Conservation (phyloP, 768 basidiomycete species). For the Leccinellum luteum region DNA sequence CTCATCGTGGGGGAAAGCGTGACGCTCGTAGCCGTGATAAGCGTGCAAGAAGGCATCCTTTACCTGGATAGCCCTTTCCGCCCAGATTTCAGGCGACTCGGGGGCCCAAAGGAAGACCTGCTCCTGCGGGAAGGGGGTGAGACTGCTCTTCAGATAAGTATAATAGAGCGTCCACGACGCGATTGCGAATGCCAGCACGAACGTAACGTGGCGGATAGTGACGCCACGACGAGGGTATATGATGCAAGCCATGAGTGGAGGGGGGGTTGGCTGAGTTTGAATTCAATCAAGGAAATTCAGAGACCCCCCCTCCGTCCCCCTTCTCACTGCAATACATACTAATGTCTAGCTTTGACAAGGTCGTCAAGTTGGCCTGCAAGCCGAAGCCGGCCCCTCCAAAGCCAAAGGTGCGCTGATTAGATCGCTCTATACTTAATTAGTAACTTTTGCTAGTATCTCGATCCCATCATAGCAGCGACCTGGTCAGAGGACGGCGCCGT, state of each 20-base stretch:
- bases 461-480: conserved; percentile 95
- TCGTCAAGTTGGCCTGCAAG: conserved; percentile 95
- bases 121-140: conserved; percentile 9
- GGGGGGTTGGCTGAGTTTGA: conserved; percentile 26
- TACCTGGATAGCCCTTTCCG: conserved; percentile 51
- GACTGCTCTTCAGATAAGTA: neutral
- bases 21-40: conserved; percentile 60
- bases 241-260: neutral
- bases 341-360: conserved; percentile 86
- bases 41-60: conserved; percentile 65
- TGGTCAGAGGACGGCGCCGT: conserved; percentile 94
- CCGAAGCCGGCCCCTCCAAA: conserved; percentile 96
- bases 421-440: neutral
- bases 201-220: conserved; percentile 23
- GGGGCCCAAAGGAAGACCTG: conserved; percentile 17
- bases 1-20: conserved; percentile 66
- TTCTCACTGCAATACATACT: neutral
- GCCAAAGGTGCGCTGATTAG: conserved; percentile 63
- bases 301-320: neutral
- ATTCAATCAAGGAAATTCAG: conserved; percentile 7
- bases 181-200: conserved; percentile 11
- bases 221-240: conserved; percentile 14
- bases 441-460: conserved; percentile 68
- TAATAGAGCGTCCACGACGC: conserved; percentile 23
- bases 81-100: conserved; percentile 44